Evolutionary conservation across 2,329 filamentous ascomycete genomes (phyloP).

Genomic region (Coccinonectria pachysandricola): DNA sequence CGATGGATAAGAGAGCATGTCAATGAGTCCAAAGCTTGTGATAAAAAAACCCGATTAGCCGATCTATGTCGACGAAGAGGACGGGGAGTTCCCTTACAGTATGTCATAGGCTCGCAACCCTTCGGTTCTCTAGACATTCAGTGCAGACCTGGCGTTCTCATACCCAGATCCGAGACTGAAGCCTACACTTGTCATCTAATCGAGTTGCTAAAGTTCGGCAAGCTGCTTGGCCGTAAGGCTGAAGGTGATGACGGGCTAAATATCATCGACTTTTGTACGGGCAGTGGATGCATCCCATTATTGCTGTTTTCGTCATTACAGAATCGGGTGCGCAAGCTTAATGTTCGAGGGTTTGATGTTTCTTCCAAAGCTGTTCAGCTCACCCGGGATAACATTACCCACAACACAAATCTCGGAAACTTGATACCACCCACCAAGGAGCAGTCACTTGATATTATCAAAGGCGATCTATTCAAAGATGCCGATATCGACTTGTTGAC

Average conservation of each 20-base stretch:
- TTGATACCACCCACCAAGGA: slow-evolving; percentile 9
- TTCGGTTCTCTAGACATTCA: slow-evolving; percentile 76
- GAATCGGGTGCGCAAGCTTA: slow-evolving; percentile 29
- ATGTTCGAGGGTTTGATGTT: slow-evolving; percentile 64
- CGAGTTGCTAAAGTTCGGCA: slow-evolving; percentile 26
- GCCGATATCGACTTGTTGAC: slow-evolving; percentile 22
- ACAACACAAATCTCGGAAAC: slow-evolving; percentile 30
- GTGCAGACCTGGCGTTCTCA: slow-evolving; percentile 69
- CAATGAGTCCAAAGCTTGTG: slow-evolving; percentile 16
- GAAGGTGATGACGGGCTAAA: slow-evolving; percentile 30
- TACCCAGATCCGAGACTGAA: slow-evolving; percentile 73
- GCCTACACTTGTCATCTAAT: slow-evolving; percentile 51
- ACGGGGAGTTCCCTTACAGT: slow-evolving; percentile 71
- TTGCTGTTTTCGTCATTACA: slow-evolving; percentile 56
- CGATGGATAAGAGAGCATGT: slow-evolving; percentile 61
- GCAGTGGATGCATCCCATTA: slow-evolving; percentile 82
- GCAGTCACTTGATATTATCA: slow-evolving; percentile 32
- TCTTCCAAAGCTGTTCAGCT: slow-evolving; percentile 55
- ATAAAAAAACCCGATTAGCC: slow-evolving; percentile 19
- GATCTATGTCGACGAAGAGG: slow-evolving; percentile 39
- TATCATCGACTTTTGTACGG: slow-evolving; percentile 80
- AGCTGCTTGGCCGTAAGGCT: slow-evolving; percentile 4
- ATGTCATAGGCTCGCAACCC: slow-evolving; percentile 77
- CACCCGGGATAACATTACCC: slow-evolving; percentile 50
- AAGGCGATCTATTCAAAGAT: slow-evolving; percentile 40